Conservation (phyloP, 805 yeast species). For the Kodamaea kaohsiungensis region DNA sequence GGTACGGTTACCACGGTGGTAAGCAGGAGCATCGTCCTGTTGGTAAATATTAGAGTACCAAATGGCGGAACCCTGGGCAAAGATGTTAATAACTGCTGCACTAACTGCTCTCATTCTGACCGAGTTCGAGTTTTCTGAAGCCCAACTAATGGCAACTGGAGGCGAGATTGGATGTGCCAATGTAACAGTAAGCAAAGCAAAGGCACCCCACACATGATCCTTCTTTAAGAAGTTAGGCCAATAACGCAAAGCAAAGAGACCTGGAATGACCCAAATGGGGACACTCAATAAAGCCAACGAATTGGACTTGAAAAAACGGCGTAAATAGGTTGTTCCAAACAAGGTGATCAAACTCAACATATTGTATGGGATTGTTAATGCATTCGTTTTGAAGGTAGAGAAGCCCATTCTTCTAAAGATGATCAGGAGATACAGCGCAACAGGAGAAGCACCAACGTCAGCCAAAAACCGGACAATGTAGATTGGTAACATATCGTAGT, state of each 20-base stretch:
- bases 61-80: conserved; percentile 59
- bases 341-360: conserved; percentile 25
- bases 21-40: conserved; percentile 57
- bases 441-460: conserved; percentile 12
- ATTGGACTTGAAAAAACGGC: conserved; percentile 24
- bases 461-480: conserved; percentile 21
- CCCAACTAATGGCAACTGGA: conserved; percentile 60
- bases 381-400: conserved; percentile 51
- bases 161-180: conserved; percentile 53
- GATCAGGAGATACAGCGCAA: conserved; percentile 12
- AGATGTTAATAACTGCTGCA: conserved; percentile 66
- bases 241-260: conserved; percentile 30
- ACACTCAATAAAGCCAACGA: conserved; percentile 20
- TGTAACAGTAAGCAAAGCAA: conserved; percentile 38
- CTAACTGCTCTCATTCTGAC: conserved; percentile 64
- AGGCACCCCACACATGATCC: conserved; percentile 44
- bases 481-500: conserved; percentile 22
- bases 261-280: conserved; percentile 28
- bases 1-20: conserved; percentile 55
- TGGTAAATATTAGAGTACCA: conserved; percentile 58
- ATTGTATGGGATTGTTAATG: conserved; percentile 53
- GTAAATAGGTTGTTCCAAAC: conserved; percentile 20
- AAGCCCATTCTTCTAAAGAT: conserved; percentile 43
- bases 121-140: conserved; percentile 61
- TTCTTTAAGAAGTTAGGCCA: conserved; percentile 46